A percentile compares a stretch with the other conserved stretches of the same genome.
Evolutionary conservation across 1,139 yeast genomes (phyloP).

Genomic region (Pichia norvegensis): DNA sequence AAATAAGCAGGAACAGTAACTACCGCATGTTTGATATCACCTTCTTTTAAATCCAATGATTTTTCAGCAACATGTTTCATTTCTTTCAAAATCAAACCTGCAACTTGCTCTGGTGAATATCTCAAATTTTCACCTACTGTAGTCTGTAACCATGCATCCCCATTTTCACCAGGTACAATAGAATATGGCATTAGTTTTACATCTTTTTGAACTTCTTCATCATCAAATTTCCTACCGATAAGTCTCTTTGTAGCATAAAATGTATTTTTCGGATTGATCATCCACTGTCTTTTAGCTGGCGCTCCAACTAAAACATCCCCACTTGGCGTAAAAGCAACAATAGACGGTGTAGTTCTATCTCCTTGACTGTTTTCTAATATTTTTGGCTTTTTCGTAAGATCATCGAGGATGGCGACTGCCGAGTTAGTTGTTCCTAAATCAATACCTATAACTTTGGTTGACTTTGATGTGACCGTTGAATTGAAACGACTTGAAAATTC

Average conservation of each 20-base stretch:
- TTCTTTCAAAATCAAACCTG: slow-evolving; percentile 42
- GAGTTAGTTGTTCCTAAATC: slow-evolving; percentile 79
- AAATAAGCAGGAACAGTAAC: slow-evolving; percentile 79
- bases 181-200: slow-evolving; percentile 46
- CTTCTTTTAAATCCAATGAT: slow-evolving; percentile 29
- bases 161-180: slow-evolving; percentile 45
- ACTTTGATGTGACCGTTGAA: background rate
- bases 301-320: slow-evolving; percentile 48
- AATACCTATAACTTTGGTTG: slow-evolving; percentile 52
- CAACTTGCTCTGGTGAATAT: slow-evolving; percentile 51
- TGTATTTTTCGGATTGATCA: slow-evolving; percentile 58
- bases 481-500: background rate
- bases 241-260: slow-evolving; percentile 69
- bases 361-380: slow-evolving; percentile 67
- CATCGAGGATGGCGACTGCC: slow-evolving; percentile 61
- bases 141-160: slow-evolving; percentile 56
- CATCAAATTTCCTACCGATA: slow-evolving; percentile 59
- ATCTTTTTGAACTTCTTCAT: slow-evolving; percentile 60
- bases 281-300: slow-evolving; percentile 61
- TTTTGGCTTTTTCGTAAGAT: slow-evolving; percentile 35
- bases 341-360: slow-evolving; percentile 63
- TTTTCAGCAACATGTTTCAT: slow-evolving; percentile 53
- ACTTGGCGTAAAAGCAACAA: slow-evolving; percentile 49
- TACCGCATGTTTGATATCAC: slow-evolving; percentile 49
- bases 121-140: slow-evolving; percentile 19